These are phyloP conservation scores for Kluyveromyces marxianus DNA, from an alignment of 1,139 yeast genomes.

Conservation along the genomic window DNA sequence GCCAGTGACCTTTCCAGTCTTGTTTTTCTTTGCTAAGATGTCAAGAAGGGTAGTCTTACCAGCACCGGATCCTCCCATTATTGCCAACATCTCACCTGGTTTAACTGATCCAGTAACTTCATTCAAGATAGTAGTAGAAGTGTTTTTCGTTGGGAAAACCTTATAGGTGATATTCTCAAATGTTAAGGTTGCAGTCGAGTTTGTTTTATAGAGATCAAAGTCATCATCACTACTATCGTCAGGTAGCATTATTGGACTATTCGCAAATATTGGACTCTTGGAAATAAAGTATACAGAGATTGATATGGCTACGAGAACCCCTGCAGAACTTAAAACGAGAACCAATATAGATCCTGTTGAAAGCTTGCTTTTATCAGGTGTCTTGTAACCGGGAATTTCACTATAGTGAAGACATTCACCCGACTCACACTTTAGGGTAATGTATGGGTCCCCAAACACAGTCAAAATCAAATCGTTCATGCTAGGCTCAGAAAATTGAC, in stretches of 20 bases:
- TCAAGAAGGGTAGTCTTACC: slow-evolving; percentile 93
- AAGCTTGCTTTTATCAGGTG: slow-evolving; percentile 51
- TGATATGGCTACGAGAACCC: slow-evolving; percentile 22
- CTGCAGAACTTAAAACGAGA: slow-evolving; percentile 33
- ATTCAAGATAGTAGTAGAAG: slow-evolving; percentile 42
- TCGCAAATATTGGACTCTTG: slow-evolving; percentile 54
- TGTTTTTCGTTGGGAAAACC: slow-evolving; percentile 30
- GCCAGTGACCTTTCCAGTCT: slow-evolving; percentile 64
- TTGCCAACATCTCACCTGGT: slow-evolving; percentile 87
- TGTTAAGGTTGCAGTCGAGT: slow-evolving; percentile 62
- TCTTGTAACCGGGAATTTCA: slow-evolving; percentile 82
- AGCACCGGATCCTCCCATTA: slow-evolving; percentile 98
- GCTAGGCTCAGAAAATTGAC: slow-evolving; percentile 87
- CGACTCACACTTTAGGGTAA: slow-evolving; percentile 68
- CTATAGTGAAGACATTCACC: slow-evolving; percentile 91
- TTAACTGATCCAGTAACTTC: slow-evolving; percentile 66
- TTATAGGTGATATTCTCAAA: slow-evolving; percentile 66
- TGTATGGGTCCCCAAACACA: slow-evolving; percentile 88
- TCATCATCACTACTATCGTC: slow-evolving; percentile 36
- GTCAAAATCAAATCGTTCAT: slow-evolving; percentile 87
- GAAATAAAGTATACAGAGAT: slow-evolving; percentile 47
- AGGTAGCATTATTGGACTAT: slow-evolving; percentile 30
- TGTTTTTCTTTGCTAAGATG: slow-evolving; percentile 80
- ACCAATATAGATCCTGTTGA: slow-evolving; percentile 45
- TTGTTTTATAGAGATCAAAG: slow-evolving; percentile 46